phyloP scores from a whole-genome alignment of 768 basidiomycete genomes.

The Amanita jacksonii region DNA sequence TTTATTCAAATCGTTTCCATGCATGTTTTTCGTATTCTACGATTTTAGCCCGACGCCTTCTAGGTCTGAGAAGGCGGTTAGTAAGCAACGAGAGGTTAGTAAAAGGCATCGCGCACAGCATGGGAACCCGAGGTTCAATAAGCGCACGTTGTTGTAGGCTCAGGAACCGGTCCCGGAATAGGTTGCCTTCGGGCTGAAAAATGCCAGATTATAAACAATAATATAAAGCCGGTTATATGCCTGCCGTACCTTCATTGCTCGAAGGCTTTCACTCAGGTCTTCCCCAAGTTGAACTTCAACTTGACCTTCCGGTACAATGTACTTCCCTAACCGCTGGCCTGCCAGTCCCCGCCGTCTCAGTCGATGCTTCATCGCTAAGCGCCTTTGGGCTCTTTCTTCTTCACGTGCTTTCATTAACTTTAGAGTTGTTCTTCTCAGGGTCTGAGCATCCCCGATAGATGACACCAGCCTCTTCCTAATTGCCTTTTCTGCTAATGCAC shows the following conservation, averaged over 20 bases:
- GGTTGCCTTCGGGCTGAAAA: constrained; percentile 80
- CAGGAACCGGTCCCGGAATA: constrained; percentile 83
- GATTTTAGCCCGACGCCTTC: constrained; percentile 37
- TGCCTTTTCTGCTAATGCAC: constrained; percentile 47
- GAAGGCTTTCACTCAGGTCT: constrained; percentile 76
- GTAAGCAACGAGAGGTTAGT: not conserved
- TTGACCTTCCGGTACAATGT: constrained; percentile 55
- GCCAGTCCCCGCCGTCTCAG: constrained; percentile 51
- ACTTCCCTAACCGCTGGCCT: constrained; percentile 73
- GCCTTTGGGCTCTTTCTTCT: constrained; percentile 31
- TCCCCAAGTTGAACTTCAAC: constrained; percentile 88
- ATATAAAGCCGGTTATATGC: not conserved
- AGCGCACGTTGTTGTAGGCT: constrained; percentile 84
- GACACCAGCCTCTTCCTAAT: constrained; percentile 52
- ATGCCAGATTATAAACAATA: not conserved
- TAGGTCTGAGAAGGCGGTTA: constrained; percentile 30
- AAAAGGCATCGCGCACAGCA: constrained; percentile 43
- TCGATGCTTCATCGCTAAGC: constrained; percentile 35
- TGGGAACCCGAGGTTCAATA: constrained; percentile 76
- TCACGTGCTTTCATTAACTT: constrained; percentile 30
- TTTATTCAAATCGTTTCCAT: constrained; percentile 62
- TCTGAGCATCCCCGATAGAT: constrained; percentile 46
- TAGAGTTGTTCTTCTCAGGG: constrained; percentile 34
- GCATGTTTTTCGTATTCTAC: constrained; percentile 74
- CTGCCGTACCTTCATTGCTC: constrained; percentile 62